phyloP scores from a whole-genome alignment of 768 basidiomycete species.

The Termitomyces heimii region DNA sequence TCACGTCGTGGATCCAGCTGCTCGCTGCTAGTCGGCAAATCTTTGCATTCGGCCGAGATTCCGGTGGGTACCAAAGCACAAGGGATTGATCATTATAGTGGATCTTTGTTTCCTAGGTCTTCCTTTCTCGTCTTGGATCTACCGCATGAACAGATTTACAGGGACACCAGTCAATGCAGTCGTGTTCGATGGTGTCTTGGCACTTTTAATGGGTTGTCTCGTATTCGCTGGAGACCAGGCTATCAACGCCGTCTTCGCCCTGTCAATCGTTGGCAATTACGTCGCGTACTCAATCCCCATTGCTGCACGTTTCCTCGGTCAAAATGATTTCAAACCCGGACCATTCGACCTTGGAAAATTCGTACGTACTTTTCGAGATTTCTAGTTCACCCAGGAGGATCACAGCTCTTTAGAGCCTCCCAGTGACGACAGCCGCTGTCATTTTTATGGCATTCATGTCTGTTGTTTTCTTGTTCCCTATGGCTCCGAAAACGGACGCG shows the following conservation, averaged over 20 bases:
- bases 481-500: conserved; percentile 31
- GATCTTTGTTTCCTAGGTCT: conserved; percentile 30
- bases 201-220: conserved; percentile 49
- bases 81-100: no score
- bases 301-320: conserved; percentile 38
- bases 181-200: conserved; percentile 38
- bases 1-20: conserved; percentile 6
- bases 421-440: conserved; percentile 40
- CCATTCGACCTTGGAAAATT: conserved; percentile 45
- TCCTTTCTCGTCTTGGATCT: conserved; percentile 57
- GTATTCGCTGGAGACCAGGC: conserved; percentile 56
- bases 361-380: not conserved
- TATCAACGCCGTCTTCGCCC: conserved; percentile 53
- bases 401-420: conserved; percentile 32
- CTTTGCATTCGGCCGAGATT: conserved; percentile 68
- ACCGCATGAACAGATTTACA: conserved; percentile 47
- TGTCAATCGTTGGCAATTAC: conserved; percentile 39
- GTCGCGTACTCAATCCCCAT: conserved; percentile 54
- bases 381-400: not conserved
- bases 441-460: conserved; percentile 53
- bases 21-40: conserved; percentile 46
- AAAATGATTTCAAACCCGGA: conserved; percentile 47
- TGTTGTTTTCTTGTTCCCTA: conserved; percentile 50
- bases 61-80: conserved; percentile 23
- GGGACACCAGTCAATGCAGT: conserved; percentile 55